Percentiles rank a stretch among this genome's conserved stretches.
Evolutionary conservation across 1,284 basidiomycete genomes (phyloP).

Genomic region (Moesziomyces globuligerus): DNA sequence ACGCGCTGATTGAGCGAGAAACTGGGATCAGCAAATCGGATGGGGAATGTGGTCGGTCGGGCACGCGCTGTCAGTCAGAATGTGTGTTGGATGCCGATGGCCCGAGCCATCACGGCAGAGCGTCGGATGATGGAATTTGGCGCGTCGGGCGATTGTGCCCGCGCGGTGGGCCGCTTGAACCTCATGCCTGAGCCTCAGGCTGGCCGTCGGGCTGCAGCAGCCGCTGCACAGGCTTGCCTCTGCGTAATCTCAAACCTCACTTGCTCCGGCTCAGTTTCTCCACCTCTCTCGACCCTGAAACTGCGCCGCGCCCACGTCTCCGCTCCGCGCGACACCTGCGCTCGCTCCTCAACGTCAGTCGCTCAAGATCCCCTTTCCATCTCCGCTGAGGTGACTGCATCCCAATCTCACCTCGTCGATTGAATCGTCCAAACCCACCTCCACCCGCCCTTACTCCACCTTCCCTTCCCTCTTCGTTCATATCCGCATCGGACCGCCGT

Average conservation of each 20-base stretch:
- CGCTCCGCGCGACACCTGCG: no score
- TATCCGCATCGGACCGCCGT: no score
- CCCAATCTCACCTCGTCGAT: not conserved
- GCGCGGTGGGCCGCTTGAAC: not conserved
- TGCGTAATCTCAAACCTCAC: no score
- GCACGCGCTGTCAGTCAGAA: not conserved
- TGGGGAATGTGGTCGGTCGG: not conserved
- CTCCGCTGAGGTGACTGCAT: constrained; percentile 1
- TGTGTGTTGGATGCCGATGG: constrained; percentile 11
- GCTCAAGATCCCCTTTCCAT: constrained; percentile 2
- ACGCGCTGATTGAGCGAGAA: no score
- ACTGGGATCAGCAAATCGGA: no score
- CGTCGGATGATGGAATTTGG: constrained; percentile 12
- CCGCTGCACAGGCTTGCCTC: not conserved
- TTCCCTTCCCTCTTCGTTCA: no score
- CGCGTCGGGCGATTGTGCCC: no score
- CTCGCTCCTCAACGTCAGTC: no score
- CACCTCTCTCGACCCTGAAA: constrained; percentile 1
- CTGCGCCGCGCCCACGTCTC: no score
- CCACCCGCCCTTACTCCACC: no score
- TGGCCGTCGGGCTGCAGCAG: not conserved
- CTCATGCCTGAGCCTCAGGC: not conserved
- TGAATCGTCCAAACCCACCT: no score
- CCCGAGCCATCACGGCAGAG: constrained; percentile 4
- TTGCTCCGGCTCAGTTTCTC: constrained; percentile 5